Evolutionary conservation across 108 stramenopile genomes (phyloP).

Genomic region (Conticribra weissflogii): DNA sequence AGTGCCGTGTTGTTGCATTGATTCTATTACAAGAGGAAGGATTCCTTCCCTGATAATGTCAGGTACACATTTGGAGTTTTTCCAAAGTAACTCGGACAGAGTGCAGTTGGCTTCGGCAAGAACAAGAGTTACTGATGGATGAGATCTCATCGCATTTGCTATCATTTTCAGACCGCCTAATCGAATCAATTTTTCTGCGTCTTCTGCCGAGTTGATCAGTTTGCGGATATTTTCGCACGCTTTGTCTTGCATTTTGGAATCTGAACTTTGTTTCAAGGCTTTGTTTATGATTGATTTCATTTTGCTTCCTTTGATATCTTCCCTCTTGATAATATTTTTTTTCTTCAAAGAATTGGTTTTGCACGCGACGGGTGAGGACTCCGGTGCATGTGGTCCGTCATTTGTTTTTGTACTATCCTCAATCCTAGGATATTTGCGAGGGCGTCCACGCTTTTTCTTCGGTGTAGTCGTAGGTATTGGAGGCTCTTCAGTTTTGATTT

Average conservation of each 20-base stretch:
- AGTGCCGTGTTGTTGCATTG: slow-evolving; percentile 27
- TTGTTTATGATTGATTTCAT: slow-evolving; percentile 21
- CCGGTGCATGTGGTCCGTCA: no score
- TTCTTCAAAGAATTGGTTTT: no score
- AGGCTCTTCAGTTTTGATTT: no score
- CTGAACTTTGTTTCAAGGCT: slow-evolving; percentile 12
- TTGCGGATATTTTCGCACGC: slow-evolving; percentile 27
- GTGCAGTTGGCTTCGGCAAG: slow-evolving; percentile 11
- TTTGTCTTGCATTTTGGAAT: slow-evolving; percentile 34
- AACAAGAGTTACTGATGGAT: slow-evolving; percentile 17
- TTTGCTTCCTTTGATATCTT: slow-evolving; percentile 24
- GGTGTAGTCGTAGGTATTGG: no score
- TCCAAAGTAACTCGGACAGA: slow-evolving; percentile 18
- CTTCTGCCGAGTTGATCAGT: slow-evolving; percentile 7
- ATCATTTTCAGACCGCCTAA: slow-evolving; percentile 25
- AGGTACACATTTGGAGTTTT: slow-evolving; percentile 13
- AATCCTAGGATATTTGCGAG: no score
- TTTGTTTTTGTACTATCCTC: no score
- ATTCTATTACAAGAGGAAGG: slow-evolving; percentile 17
- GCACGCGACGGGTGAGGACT: no score
- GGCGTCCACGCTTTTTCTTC: no score
- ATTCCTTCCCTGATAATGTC: slow-evolving; percentile 26
- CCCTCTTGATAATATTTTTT: not conserved
- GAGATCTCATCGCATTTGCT: slow-evolving; percentile 8
- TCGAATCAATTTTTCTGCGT: slow-evolving; percentile 25